Evolutionary conservation across 345 rosid species (phyloP).

Genomic region (Boechera retrofracta): DNA sequence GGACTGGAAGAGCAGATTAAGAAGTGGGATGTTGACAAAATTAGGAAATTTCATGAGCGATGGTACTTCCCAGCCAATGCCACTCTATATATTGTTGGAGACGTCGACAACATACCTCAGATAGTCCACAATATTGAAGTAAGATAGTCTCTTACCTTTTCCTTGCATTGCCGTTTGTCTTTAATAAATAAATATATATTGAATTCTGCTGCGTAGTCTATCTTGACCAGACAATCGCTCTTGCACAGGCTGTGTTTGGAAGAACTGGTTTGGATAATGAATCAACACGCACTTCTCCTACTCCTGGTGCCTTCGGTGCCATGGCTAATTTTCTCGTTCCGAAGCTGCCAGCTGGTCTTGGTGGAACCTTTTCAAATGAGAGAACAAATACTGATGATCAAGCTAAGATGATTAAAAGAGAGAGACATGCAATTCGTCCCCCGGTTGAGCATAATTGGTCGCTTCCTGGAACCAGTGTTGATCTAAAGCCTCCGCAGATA

Average conservation of each 20-base stretch:
- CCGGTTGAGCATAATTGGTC: constrained; percentile 98
- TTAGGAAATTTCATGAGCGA: constrained; percentile 96
- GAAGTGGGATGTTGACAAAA: constrained; percentile 99
- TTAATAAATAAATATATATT: constrained; percentile 1
- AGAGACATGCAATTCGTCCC: constrained; percentile 89
- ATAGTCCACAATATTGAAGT: constrained; percentile 81
- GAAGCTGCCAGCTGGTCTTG: constrained; percentile 83
- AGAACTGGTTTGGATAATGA: constrained; percentile 67
- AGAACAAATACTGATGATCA: constrained; percentile 64
- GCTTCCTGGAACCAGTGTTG: constrained; percentile 67
- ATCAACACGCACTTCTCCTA: constrained; percentile 59
- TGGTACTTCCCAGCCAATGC: constrained; percentile 99
- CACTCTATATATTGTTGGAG: constrained; percentile 96
- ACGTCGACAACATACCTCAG: constrained; percentile 73
- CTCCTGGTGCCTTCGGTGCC: constrained; percentile 88
- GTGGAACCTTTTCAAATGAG: constrained; percentile 77
- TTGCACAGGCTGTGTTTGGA: constrained; percentile 79
- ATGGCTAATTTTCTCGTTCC: constrained; percentile 99
- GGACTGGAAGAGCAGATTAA: constrained; percentile 98
- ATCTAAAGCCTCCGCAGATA: constrained; percentile 82
- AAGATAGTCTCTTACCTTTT: constrained; percentile 43
- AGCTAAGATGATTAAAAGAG: constrained; percentile 69
- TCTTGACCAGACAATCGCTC: constrained; percentile 40
- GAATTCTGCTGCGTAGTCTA: constrained; percentile 25
- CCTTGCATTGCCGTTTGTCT: constrained; percentile 13